Evolutionary conservation across 2,329 filamentous ascomycete genomes (phyloP), one percentile per base, ranked within the genome.

Genomic region (Monosporascus ibericus): DNA sequence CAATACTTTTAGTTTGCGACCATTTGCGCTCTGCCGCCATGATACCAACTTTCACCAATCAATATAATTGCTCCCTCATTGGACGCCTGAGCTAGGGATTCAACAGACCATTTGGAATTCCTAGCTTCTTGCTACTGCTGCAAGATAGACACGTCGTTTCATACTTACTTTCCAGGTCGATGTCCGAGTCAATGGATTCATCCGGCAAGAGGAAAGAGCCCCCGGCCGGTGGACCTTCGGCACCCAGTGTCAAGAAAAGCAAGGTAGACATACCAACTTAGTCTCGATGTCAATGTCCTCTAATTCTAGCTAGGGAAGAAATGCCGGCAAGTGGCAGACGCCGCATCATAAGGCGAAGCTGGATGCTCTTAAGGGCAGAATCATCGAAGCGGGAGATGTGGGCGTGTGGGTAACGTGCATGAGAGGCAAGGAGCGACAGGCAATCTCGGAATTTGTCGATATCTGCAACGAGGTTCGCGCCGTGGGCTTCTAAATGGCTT

Each of bases 371-470:
- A 64, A 70, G 48, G 67, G 70, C 55, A 69, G 69, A 39, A 65
- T 68, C 14, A 69, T 91, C 47, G 81, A 88, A 60, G 74, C 85
- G 5, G 87, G 87, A 5, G 86, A 91, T 62, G 74, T 78, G 49
- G 88, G 88, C 5, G 84, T 92, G 53, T 92, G 87, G 87, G 85
- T 86, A 27, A 91, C 88, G 0, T 92, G 87, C 65, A 82, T 86
- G 49, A 80, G 86, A 64, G 81, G 82, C 58, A 86, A 87, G 72
- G 87, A 89, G 69, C 76, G 75, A 42, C 86, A 84, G 68, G 86
- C 87, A 15, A 78, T 87, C 2, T 74, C 77, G 48, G 88, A 92
- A 65, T 76, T 91, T 56, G 76, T 75, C 52, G 70, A 79, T 53
- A 71, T 91, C 22, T 87, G 90, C 62, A 77, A 85, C 44, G 78